Conservation (phyloP, 176 grass and related monocot species). For the Oryza glaberrima region DNA sequence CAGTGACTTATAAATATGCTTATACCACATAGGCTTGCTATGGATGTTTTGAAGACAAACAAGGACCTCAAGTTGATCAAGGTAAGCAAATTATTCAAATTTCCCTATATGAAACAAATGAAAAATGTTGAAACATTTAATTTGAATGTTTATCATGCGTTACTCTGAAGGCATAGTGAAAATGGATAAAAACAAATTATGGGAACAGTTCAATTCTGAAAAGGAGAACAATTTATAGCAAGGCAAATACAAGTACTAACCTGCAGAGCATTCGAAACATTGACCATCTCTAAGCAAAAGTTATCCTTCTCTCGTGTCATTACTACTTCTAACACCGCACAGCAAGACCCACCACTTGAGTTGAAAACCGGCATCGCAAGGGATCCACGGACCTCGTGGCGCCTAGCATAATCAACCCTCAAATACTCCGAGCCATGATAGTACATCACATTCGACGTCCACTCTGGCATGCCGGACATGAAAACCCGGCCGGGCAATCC, state of each 20-base stretch:
- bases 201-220: not conserved
- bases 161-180: not conserved
- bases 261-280: slow-evolving; percentile 56
- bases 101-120: not conserved
- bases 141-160: not conserved
- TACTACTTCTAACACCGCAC: slow-evolving; percentile 63
- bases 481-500: slow-evolving; percentile 68
- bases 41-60: not conserved
- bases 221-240: slow-evolving; percentile 3
- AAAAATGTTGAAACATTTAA: slow-evolving; percentile 11
- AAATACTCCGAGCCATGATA: slow-evolving; percentile 55
- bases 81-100: not conserved
- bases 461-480: slow-evolving; percentile 57
- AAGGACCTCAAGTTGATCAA: not conserved
- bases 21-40: not conserved
- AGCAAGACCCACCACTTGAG: slow-evolving; percentile 35
- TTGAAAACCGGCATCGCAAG: slow-evolving; percentile 65
- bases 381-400: slow-evolving; percentile 58
- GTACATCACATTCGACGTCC: slow-evolving; percentile 66
- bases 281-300: slow-evolving; percentile 61
- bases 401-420: slow-evolving; percentile 60
- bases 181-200: not conserved
- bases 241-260: slow-evolving; percentile 29
- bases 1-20: not conserved
- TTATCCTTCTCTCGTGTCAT: slow-evolving; percentile 60